A percentile compares a stretch with the other conserved stretches of the same genome.
Conservation (phyloP, 1,284 basidiomycete genomes). For the Puccinia novopanici region DNA sequence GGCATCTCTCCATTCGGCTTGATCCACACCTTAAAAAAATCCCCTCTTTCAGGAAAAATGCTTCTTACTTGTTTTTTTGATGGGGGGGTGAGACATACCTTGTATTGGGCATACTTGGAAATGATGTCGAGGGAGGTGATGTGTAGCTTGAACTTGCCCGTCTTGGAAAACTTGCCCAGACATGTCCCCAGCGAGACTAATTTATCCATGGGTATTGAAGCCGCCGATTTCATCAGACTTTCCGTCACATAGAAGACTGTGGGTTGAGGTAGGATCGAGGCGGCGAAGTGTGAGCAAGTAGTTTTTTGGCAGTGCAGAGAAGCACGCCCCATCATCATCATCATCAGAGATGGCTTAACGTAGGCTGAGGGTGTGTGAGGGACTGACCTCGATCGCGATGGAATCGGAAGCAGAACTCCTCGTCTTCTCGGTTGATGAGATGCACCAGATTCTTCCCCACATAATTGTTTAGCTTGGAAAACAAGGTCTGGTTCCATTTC, state of each 20-base stretch:
- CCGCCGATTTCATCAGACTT: conserved; percentile 85
- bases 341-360: too few relatives aligned
- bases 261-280: too few relatives aligned
- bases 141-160: conserved; percentile 96
- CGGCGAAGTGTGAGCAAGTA: too few relatives aligned
- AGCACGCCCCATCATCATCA: too few relatives aligned
- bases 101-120: conserved; percentile 96
- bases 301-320: too few relatives aligned
- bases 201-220: conserved; percentile 87
- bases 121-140: conserved; percentile 90
- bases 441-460: conserved; percentile 59
- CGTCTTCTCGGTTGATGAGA: conserved; percentile 79
- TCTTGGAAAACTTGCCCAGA: conserved; percentile 96
- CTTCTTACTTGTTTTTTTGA: too few relatives aligned
- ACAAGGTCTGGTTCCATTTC: conserved; percentile 24
- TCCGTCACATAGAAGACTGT: conserved; percentile 89
- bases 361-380: neutral
- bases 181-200: conserved; percentile 93
- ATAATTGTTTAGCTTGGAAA: conserved; percentile 46
- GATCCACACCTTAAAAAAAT: conserved; percentile 79
- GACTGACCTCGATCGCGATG: conserved; percentile 72
- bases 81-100: too few relatives aligned
- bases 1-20: conserved; percentile 99
- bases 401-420: conserved; percentile 84
- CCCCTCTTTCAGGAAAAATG: too few relatives aligned